Base-by-base conservation (phyloP, 768 basidiomycete species). In the Trametes coccinea region DNA sequence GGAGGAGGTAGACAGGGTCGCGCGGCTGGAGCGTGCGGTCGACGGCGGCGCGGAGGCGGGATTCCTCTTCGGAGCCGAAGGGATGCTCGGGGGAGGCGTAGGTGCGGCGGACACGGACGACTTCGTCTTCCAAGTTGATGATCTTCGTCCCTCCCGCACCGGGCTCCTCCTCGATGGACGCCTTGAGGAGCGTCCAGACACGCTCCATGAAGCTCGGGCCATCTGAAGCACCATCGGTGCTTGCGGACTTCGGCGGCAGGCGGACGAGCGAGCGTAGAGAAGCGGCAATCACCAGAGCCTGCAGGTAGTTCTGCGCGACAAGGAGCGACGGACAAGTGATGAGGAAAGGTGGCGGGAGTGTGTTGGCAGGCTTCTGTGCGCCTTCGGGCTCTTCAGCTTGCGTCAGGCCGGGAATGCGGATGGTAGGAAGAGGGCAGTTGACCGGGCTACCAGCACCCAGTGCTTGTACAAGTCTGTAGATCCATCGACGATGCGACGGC, bases 51-150 rank as follows among this genome's bases (percentile, higher is more conserved):
- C 88, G 86, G 22, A 92, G 72, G 40, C 69, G 72, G 5, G 60
- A 63, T 65, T 89, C 88, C 61, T 84, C 83, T 2, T 78, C 77
- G 30, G 68, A 68, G 16, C 37, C 41, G 41, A 51, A 58, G 3
- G 62, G 62, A 31, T 63, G 62, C 45, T 44, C 56, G 44, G 74
- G 67, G 17, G 76, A 52, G 27, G 64, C 60, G 27, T 63, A 69
- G 17, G 74, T 69, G 31, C 74, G 73, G 33, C 80, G 80, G 5
- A 83, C 83, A 27, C 81, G 84, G 33, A 90, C 70, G 47, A 91
- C 84, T 69, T 92, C 90, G 67, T 91, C 90, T 0, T 86, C 87
- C 29, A 92, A 81, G 69, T 91, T 85, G 48, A 85, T 70, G 40
- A 90, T 70, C 67, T 86, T 88, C 16, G 85, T 86, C 17, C 74